Evolutionary conservation across 2,329 filamentous ascomycete species (phyloP).

Genomic region (Scleromitrula shiraiana): DNA sequence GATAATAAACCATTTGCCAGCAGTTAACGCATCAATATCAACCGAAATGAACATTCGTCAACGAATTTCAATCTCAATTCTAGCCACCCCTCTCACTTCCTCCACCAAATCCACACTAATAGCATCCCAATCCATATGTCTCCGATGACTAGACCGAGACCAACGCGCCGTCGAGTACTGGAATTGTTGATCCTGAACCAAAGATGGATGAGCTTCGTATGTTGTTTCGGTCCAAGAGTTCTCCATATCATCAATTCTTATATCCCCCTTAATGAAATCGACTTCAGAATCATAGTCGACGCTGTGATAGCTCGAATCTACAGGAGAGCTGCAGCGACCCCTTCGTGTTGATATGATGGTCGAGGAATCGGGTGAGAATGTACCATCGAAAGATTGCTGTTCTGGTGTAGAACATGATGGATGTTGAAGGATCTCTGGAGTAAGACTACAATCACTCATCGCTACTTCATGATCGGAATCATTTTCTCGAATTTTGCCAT

Average conservation of each 20-base stretch:
- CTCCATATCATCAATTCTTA: conserved; percentile 5
- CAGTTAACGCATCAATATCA: neutral
- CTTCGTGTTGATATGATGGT: neutral
- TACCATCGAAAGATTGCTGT: conserved; percentile 21
- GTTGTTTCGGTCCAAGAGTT: conserved; percentile 6
- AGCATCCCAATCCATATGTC: neutral
- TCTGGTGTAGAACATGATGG: neutral
- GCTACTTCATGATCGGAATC: conserved; percentile 16
- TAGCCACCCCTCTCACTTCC: conserved; percentile 22
- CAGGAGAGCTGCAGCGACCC: neutral
- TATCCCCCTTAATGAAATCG: conserved; percentile 23
- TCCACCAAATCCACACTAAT: conserved; percentile 29
- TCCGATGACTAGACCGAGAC: neutral
- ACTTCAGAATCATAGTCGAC: conserved; percentile 18
- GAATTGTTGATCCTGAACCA: conserved; percentile 1
- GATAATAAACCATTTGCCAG: neutral
- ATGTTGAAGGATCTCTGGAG: neutral
- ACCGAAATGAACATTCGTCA: neutral
- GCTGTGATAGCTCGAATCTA: conserved; percentile 8
- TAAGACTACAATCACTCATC: neutral
- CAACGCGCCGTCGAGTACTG: conserved; percentile 9
- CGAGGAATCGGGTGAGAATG: neutral
- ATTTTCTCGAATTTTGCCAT: conserved; percentile 25
- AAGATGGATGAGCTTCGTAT: neutral
- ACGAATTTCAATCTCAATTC: conserved; percentile 9